Evolutionary conservation across 495 filamentous ascomycete species (phyloP).

Genomic region (Gamarada debralockiae): DNA sequence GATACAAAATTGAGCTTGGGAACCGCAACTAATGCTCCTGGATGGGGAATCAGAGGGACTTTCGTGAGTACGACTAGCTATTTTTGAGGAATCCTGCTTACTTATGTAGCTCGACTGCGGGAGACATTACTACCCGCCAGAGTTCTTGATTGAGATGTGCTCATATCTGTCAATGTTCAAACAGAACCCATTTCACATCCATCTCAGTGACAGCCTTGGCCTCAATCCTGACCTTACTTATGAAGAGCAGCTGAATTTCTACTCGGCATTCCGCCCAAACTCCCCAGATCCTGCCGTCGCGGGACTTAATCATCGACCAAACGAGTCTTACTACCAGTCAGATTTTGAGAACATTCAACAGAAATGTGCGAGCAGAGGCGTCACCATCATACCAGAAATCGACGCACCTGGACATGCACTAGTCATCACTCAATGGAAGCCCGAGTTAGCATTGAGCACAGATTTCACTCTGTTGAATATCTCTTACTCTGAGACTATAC

Average conservation of each 20-base stretch:
- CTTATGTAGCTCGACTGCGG: slow-evolving; percentile 49
- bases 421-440: slow-evolving; percentile 48
- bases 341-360: slow-evolving; percentile 42
- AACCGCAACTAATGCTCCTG: slow-evolving; percentile 37
- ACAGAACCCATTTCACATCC: slow-evolving; percentile 49
- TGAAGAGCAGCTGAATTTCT: slow-evolving; percentile 35
- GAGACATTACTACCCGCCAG: slow-evolving; percentile 46
- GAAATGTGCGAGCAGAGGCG: slow-evolving; percentile 41
- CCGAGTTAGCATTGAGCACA: slow-evolving; percentile 38
- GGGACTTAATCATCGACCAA: slow-evolving; percentile 39
- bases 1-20: slow-evolving; percentile 33
- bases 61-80: not conserved
- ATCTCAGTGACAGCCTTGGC: slow-evolving; percentile 48
- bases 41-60: slow-evolving; percentile 41
- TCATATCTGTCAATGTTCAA: slow-evolving; percentile 52
- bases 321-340: slow-evolving; percentile 44
- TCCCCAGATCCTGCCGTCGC: slow-evolving; percentile 27
- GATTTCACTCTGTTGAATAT: slow-evolving; percentile 47
- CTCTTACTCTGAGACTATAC: slow-evolving; percentile 46
- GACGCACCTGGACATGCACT: slow-evolving; percentile 49
- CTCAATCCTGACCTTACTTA: slow-evolving; percentile 34
- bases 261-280: slow-evolving; percentile 41
- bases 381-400: slow-evolving; percentile 49
- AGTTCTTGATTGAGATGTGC: slow-evolving; percentile 48
- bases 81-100: too few relatives aligned